phyloP scores from a whole-genome alignment of 176 grass and related monocot species.

The Oryza nivara region DNA sequence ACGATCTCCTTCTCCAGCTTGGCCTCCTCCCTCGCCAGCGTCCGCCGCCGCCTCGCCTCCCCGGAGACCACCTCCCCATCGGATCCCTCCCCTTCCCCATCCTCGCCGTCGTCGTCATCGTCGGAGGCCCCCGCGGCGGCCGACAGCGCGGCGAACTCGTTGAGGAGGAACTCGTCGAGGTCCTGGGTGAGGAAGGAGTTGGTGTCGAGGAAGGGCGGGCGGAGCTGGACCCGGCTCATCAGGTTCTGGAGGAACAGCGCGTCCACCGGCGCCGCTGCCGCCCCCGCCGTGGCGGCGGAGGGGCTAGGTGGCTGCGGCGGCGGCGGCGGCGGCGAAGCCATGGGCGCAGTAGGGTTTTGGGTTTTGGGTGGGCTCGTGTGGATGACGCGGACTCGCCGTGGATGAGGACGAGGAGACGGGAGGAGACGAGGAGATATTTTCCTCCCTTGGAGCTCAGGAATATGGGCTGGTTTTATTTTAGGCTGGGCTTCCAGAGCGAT shows the following conservation, averaged over 20 bases:
- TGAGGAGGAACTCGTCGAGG: slow-evolving; percentile 86
- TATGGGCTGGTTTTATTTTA: neutral
- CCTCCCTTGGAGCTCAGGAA: neutral
- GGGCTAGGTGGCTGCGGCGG: slow-evolving; percentile 24
- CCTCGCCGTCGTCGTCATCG: slow-evolving; percentile 36
- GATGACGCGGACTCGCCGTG: slow-evolving; percentile 17
- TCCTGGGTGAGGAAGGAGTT: slow-evolving; percentile 94
- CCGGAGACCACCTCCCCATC: slow-evolving; percentile 30
- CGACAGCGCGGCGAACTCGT: slow-evolving; percentile 64
- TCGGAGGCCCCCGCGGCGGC: slow-evolving; percentile 44
- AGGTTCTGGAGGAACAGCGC: slow-evolving; percentile 81
- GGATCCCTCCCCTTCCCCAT: slow-evolving; percentile 18
- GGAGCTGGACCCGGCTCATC: slow-evolving; percentile 92
- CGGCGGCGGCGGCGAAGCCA: slow-evolving; percentile 53
- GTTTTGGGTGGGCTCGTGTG: slow-evolving; percentile 27
- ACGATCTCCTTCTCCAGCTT: slow-evolving; percentile 93
- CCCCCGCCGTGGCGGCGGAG: slow-evolving; percentile 6
- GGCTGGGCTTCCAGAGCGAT: neutral
- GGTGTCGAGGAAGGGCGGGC: slow-evolving; percentile 86
- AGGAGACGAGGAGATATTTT: slow-evolving; percentile 39
- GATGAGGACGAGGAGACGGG: neutral
- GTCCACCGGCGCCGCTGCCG: slow-evolving; percentile 57
- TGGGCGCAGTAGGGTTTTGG: slow-evolving; percentile 53
- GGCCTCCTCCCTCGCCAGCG: slow-evolving; percentile 71
- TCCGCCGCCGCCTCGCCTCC: slow-evolving; percentile 59